Percentiles rank a stretch among this genome's conserved stretches.
Conservation (phyloP, 2,329 filamentous ascomycete species). For the Clathrospora elynae region DNA sequence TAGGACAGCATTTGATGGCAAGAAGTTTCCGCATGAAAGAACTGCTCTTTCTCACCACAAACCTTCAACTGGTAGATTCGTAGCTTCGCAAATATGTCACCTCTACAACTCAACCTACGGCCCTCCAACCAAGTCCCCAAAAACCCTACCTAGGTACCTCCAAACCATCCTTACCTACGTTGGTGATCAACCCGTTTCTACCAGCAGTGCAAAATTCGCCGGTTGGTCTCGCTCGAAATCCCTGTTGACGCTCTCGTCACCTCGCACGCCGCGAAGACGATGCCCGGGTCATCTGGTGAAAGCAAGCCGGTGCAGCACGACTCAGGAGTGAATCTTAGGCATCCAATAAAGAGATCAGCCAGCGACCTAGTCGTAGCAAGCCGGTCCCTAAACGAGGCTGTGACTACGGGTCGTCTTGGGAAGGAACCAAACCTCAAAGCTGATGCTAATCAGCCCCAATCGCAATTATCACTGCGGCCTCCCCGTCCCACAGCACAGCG, state of each 20-base stretch:
- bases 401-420: slow-evolving; percentile 4
- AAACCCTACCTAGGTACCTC: too few relatives aligned
- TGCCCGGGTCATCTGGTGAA: slow-evolving; percentile 8
- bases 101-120: too few relatives aligned
- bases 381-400: background rate
- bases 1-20: background rate
- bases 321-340: background rate
- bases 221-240: too few relatives aligned
- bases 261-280: background rate
- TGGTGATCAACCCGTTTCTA: too few relatives aligned
- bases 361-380: slow-evolving; percentile 4
- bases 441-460: background rate
- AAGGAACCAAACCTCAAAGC: slow-evolving; percentile 1
- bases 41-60: background rate
- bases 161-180: too few relatives aligned
- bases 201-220: background rate
- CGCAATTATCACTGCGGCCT: background rate
- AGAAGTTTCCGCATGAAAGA: background rate
- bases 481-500: slow-evolving; percentile 4
- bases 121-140: too few relatives aligned
- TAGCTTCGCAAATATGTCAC: too few relatives aligned
- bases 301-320: background rate
- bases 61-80: too few relatives aligned
- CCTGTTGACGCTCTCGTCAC: too few relatives aligned
- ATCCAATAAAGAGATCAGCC: slow-evolving; percentile 1